Percentiles rank a stretch among this genome's conserved stretches.
Evolutionary conservation across 2,329 filamentous ascomycete species (phyloP).

Genomic region (Penicillium frequentans): DNA sequence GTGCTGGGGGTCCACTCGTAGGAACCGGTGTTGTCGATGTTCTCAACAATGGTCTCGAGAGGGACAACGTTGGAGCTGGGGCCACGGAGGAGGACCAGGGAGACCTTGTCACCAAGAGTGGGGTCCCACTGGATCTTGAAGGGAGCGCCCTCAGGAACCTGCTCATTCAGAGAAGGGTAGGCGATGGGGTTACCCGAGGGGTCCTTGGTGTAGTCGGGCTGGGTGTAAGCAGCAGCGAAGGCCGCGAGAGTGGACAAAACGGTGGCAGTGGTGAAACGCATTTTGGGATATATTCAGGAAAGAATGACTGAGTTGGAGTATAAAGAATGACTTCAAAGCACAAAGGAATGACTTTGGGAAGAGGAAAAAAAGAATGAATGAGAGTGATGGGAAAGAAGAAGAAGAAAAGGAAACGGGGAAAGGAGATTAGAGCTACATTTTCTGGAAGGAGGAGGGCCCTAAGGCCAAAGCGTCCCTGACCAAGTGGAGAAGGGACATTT

Average conservation of each 20-base stretch:
- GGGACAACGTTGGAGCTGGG: conserved; percentile 56
- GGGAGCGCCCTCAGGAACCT: conserved; percentile 56
- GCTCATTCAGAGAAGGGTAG: conserved; percentile 51
- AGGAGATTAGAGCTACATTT: neutral
- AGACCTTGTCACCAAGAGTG: conserved; percentile 43
- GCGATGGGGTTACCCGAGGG: conserved; percentile 57
- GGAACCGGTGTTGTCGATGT: conserved; percentile 56
- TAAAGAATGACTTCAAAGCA: conserved; percentile 10
- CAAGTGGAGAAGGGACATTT: neutral
- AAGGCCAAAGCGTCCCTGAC: neutral
- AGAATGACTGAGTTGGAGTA: conserved; percentile 27
- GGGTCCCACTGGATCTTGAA: conserved; percentile 61
- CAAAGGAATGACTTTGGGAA: conserved; percentile 9
- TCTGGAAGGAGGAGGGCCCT: neutral
- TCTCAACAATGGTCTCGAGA: conserved; percentile 53
- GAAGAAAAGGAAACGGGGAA: neutral
- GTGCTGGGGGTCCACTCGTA: conserved; percentile 57
- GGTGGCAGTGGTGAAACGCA: conserved; percentile 41
- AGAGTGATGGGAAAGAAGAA: conserved; percentile 14
- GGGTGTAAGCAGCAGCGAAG: conserved; percentile 38
- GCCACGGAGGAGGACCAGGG: conserved; percentile 61
- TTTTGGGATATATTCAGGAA: conserved; percentile 27
- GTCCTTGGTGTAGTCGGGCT: conserved; percentile 35
- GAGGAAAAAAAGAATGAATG: conserved; percentile 25
- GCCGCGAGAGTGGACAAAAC: conserved; percentile 40